phyloP scores from a whole-genome alignment of 1,284 basidiomycete genomes.

The Ustanciosporium gigantosporum region DNA sequence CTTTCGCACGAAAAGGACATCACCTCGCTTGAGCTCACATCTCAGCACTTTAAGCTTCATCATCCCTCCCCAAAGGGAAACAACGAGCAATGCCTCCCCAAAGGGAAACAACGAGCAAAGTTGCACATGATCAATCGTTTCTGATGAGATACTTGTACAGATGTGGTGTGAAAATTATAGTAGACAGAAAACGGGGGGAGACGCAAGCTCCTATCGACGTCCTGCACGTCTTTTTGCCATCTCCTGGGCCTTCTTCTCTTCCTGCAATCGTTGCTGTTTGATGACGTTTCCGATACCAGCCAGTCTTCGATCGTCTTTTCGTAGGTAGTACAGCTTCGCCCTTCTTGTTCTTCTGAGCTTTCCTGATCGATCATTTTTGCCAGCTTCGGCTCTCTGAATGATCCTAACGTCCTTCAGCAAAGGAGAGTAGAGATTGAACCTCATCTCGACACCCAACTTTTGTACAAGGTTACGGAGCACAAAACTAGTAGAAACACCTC shows the following conservation, averaged over 20 bases:
- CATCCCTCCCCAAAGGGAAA: no score
- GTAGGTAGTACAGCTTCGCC: slow-evolving; percentile 58
- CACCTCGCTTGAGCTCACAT: no score
- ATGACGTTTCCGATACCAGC: slow-evolving; percentile 47
- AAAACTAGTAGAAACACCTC: slow-evolving; percentile 55
- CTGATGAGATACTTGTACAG: no score
- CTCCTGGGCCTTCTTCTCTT: slow-evolving; percentile 39
- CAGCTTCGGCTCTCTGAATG: slow-evolving; percentile 50
- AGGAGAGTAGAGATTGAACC: slow-evolving; percentile 56
- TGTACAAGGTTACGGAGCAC: slow-evolving; percentile 56
- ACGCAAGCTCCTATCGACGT: slow-evolving; percentile 5
- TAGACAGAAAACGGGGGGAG: no score
- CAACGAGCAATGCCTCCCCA: no score
- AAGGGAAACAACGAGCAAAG: no score
- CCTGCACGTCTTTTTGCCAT: slow-evolving; percentile 25
- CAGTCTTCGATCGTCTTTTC: slow-evolving; percentile 52
- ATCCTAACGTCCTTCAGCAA: slow-evolving; percentile 57
- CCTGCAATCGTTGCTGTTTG: slow-evolving; percentile 42
- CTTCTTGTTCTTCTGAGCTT: slow-evolving; percentile 49
- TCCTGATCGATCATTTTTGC: slow-evolving; percentile 44
- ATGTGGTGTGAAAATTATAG: no score
- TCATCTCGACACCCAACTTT: slow-evolving; percentile 60
- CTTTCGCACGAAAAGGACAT: no score
- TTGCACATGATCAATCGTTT: no score
- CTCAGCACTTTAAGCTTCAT: no score